Conservation (phyloP, 2,329 filamentous ascomycete species). For the Diplocarpon rosae region DNA sequence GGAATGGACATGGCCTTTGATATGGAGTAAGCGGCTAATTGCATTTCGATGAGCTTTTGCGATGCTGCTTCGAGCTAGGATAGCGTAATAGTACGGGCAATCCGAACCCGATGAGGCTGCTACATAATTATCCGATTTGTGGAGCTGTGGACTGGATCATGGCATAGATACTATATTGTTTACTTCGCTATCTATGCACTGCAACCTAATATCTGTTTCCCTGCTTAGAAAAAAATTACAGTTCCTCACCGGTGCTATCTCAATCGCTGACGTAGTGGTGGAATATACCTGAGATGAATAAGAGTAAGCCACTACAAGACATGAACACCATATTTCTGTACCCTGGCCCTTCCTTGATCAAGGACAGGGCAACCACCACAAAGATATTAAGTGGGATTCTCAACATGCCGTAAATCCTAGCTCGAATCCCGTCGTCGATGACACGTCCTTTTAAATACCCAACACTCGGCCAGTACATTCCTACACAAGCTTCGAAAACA, state of each 20-base stretch:
- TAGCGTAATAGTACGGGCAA: constrained; percentile 9
- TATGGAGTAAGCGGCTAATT: constrained; percentile 9
- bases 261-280: constrained; percentile 18
- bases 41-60: constrained; percentile 10
- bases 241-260: background rate
- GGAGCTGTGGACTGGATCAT: background rate
- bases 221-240: background rate
- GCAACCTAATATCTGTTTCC: too few relatives aligned
- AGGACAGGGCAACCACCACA: constrained; percentile 38
- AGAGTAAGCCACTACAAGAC: constrained; percentile 23
- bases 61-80: constrained; percentile 2
- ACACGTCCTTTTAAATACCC: constrained; percentile 42
- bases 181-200: too few relatives aligned
- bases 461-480: constrained; percentile 46
- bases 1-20: constrained; percentile 6
- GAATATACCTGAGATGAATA: constrained; percentile 19
- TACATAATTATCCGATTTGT: background rate
- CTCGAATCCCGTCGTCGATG: constrained; percentile 42
- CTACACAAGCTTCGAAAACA: constrained; percentile 45
- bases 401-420: constrained; percentile 44
- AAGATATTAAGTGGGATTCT: constrained; percentile 48
- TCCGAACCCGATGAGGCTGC: background rate
- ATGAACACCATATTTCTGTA: constrained; percentile 27
- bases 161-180: background rate
- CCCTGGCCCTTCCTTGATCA: constrained; percentile 33